Evolutionary conservation across 2,329 filamentous ascomycete species (phyloP), one percentile per base, ranked within the genome.

Genomic region (Stagonosporopsis rhizophila): DNA sequence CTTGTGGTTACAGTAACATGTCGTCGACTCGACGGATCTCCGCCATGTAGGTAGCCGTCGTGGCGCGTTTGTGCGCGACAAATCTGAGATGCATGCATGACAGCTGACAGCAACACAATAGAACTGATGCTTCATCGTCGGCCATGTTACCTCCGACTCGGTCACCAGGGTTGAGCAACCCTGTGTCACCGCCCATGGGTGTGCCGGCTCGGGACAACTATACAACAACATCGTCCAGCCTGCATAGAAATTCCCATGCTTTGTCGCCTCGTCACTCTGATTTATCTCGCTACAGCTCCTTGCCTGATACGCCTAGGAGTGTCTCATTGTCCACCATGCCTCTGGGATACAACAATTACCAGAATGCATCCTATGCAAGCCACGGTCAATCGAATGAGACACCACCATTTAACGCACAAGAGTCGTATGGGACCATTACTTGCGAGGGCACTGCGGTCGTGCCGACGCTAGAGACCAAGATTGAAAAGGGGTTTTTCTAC

Each of bases 401-500:
- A 25, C 81, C 81, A 28, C 80, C 80, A 4, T 82, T 81, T 70
- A 74, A 77, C 30, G 59, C 71, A 17, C 77, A 81, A 32, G 76
- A 81, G 50, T 81, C 80, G 34, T 79, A 87, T 48, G 85, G 85
- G 37, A 83, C 82, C n/a, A 82, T 92, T 52, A 81, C 83, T 53
- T 89, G 88, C 66, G 79, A 90, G 44, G 79, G 80, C 2, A 70
- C 77, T 2, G 79, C 81, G 1, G 82, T 95, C 62, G 88, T 87
- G 61, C 83, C 90, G 19, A 88, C 90, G 14, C 90, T 96, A 61
- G 83, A 88, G 27, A 91, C 90, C 32, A 89, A 87, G 67, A 92
- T 96, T 57, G 91, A 96, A 74, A 96, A 96, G 68, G 92, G 92
- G 0, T 96, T 96, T 77, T 96, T 96, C 72, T 80, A 87, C 45